Evolutionary conservation across 345 rosid genomes (phyloP).

Genomic region (Aurinia saxatilis): DNA sequence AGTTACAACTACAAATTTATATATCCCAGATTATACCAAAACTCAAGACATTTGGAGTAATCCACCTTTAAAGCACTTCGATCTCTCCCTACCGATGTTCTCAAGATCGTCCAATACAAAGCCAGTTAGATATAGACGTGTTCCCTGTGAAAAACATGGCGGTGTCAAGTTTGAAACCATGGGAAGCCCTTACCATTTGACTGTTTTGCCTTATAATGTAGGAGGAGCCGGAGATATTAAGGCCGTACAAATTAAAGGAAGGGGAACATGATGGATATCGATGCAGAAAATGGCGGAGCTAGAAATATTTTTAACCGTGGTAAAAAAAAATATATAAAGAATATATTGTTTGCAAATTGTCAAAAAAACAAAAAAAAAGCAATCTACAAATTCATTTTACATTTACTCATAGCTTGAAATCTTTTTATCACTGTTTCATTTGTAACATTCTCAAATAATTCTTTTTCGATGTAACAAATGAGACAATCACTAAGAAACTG

Average conservation of each 20-base stretch:
- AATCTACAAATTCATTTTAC: too few species aligned
- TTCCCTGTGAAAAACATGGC: slow-evolving; percentile 32
- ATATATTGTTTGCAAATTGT: too few species aligned
- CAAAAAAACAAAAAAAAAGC: too few species aligned
- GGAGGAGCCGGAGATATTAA: slow-evolving; percentile 23
- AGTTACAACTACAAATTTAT: slow-evolving; percentile 47
- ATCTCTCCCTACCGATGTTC: slow-evolving; percentile 37
- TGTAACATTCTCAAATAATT: too few species aligned
- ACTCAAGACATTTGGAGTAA: slow-evolving; percentile 33
- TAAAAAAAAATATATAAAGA: too few species aligned
- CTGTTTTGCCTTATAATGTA: slow-evolving; percentile 32
- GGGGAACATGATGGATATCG: neutral
- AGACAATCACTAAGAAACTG: too few species aligned
- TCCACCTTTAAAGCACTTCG: slow-evolving; percentile 44
- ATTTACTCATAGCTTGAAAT: too few species aligned
- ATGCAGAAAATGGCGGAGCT: slow-evolving; percentile 3
- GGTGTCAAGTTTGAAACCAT: slow-evolving; percentile 35
- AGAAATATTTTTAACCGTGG: too few species aligned
- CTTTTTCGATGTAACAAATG: too few species aligned
- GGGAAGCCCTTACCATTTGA: slow-evolving; percentile 25
- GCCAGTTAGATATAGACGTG: slow-evolving; percentile 35
- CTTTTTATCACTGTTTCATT: too few species aligned
- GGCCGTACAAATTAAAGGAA: neutral
- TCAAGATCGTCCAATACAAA: slow-evolving; percentile 19
- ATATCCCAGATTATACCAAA: slow-evolving; percentile 41